Evolutionary conservation across 257 asterid genomes (phyloP), one percentile per base, ranked within the genome.

Genomic region (Dorcoceras hygrometricum): DNA sequence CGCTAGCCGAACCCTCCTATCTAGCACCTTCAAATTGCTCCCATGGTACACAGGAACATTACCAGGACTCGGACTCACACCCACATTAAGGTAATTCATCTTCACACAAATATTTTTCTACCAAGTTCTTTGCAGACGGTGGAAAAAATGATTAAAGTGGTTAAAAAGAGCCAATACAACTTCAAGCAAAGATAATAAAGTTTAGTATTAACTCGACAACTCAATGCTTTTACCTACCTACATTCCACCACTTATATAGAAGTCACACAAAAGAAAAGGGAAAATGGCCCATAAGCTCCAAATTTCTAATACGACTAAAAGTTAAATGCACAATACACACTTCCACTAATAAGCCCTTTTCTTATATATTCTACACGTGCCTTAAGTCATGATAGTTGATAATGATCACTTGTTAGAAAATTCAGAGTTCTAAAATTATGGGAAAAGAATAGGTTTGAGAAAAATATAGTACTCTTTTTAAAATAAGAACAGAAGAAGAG

Each of bases 21-120:
- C 99, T 59, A 84, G 65, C 53, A 81, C 86, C 87, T 84, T 94
- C 82, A 88, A 60, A 69, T 84, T 84, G 88, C 81, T 86, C 20
- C 87, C 89, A 76, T 89, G 93, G 76, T 73, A 86, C 2, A 89
- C 91, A 2, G 96, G 91, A 71, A 94, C 96, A 80, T 80, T 85
- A 10, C 99, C 96, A 24, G 98, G 98, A 62, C 97, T 94, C 36
- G 98, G 98, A 51, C 97, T 94, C 74, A 88, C 96, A n/a, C 98
- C 99, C 62, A 90, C 91, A 58, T 96, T 95, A 75, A 89, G 81
- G 60, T 84, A 87, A 77, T 89, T 89, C 96, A 89, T 90, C 50
- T 57, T 72, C 22, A 29, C 75, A n/a, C 34, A 43, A n/a, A 20
- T 16, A 46, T 7, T 58, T 19, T 48, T 28, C 4, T 43, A 43